A percentile compares a stretch with the other conserved stretches of the same genome.
phyloP scores from a whole-genome alignment of 2,329 filamentous ascomycete species.

The Pseudonectria foliicola region DNA sequence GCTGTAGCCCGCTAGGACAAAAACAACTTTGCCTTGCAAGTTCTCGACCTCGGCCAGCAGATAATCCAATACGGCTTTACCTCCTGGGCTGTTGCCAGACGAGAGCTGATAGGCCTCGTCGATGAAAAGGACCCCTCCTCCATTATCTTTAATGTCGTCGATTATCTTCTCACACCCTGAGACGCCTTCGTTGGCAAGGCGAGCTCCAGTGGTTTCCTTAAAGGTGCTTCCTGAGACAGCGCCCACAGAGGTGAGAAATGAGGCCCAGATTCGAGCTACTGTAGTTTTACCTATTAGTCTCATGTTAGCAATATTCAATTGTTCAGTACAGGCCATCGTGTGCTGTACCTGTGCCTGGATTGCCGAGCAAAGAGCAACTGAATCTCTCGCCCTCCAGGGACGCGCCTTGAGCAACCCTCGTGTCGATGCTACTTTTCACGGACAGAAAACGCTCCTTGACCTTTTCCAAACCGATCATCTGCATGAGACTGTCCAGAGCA shows the following conservation, averaged over 20 bases:
- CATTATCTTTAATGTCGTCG: conserved; percentile 42
- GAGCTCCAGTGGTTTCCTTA: conserved; percentile 61
- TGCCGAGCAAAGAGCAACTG: conserved; percentile 58
- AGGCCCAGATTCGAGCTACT: conserved; percentile 62
- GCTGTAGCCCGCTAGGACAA: conserved; percentile 66
- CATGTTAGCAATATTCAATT: conserved; percentile 5
- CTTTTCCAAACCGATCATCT: conserved; percentile 62
- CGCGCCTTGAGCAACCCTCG: conserved; percentile 46
- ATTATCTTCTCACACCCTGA: conserved; percentile 45
- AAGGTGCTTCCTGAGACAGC: conserved; percentile 55
- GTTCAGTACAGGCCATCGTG: neutral
- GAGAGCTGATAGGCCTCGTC: conserved; percentile 74
- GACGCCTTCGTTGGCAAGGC: conserved; percentile 57
- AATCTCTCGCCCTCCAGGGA: conserved; percentile 53
- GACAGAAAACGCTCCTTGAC: conserved; percentile 58
- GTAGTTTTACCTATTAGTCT: conserved; percentile 55
- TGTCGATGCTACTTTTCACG: conserved; percentile 59
- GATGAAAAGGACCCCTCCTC: conserved; percentile 67
- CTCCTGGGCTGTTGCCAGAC: conserved; percentile 48
- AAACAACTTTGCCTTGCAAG: conserved; percentile 59
- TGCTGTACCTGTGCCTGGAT: conserved; percentile 61
- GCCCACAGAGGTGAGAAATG: conserved; percentile 55
- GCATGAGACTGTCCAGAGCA: conserved; percentile 58
- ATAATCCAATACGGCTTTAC: conserved; percentile 59
- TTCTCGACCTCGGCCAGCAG: conserved; percentile 69